Evolutionary conservation across 2,329 filamentous ascomycete genomes (phyloP).

Genomic region (Dactylellina cionopaga): DNA sequence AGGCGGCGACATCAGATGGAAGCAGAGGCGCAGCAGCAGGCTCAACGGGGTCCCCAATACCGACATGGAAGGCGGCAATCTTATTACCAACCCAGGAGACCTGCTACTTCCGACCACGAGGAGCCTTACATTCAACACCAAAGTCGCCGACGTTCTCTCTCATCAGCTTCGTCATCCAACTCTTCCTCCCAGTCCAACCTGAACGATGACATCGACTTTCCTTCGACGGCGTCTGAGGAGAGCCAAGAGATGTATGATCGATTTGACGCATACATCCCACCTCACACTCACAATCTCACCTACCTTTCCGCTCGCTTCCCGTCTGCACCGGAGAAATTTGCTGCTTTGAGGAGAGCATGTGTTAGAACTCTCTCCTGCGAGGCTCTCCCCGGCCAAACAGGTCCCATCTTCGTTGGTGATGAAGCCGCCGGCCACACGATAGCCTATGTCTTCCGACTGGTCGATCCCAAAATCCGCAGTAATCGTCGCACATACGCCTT

Average conservation of each 20-base stretch:
- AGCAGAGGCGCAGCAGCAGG: slow-evolving; percentile 50
- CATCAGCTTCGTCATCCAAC: slow-evolving; percentile 51
- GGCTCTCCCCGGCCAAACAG: slow-evolving; percentile 71
- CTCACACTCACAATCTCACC: slow-evolving; percentile 73
- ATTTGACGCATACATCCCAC: slow-evolving; percentile 57
- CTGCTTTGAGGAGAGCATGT: slow-evolving; percentile 73
- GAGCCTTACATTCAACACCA: slow-evolving; percentile 50
- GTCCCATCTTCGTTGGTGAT: slow-evolving; percentile 76
- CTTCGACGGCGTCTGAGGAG: slow-evolving; percentile 44
- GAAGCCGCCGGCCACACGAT: slow-evolving; percentile 73
- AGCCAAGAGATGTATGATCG: slow-evolving; percentile 44
- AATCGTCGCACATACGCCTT: slow-evolving; percentile 76
- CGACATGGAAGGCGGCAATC: slow-evolving; percentile 53
- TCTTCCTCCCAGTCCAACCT: slow-evolving; percentile 47
- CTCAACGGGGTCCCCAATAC: slow-evolving; percentile 52
- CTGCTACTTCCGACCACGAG: slow-evolving; percentile 49
- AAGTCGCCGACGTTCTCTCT: slow-evolving; percentile 44
- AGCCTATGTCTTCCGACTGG: slow-evolving; percentile 75
- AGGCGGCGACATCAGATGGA: slow-evolving; percentile 51
- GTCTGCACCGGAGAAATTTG: slow-evolving; percentile 70
- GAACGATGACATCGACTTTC: slow-evolving; percentile 44
- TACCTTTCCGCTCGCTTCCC: slow-evolving; percentile 76
- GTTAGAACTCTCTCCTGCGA: slow-evolving; percentile 74
- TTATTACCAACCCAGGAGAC: slow-evolving; percentile 44
- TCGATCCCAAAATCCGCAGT: slow-evolving; percentile 73